A percentile compares a stretch with the other conserved stretches of the same genome.
Evolutionary conservation across 306 rosid species (phyloP).

Genomic region (Quercus variabilis): DNA sequence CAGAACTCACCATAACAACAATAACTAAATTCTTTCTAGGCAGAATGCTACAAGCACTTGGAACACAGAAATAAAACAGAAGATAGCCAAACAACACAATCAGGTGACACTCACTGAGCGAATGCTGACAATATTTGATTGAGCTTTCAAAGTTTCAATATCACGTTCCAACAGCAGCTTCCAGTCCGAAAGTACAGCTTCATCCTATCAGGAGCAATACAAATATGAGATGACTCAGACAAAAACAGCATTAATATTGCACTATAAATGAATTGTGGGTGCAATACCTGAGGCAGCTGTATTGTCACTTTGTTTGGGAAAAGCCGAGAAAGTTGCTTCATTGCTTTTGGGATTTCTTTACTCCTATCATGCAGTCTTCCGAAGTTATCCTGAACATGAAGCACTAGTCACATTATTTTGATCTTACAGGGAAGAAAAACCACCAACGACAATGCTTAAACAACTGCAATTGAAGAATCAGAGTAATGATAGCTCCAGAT

Average conservation of each 20-base stretch:
- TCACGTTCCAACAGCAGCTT: conserved; percentile 85
- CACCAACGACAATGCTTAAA: not conserved
- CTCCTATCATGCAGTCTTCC: conserved; percentile 76
- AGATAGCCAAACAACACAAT: conserved; percentile 7
- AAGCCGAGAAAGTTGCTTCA: conserved; percentile 74
- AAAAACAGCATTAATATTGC: conserved; percentile 14
- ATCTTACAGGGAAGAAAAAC: conserved; percentile 17
- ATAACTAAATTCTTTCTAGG: not conserved
- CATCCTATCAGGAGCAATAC: conserved; percentile 49
- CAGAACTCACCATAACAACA: not conserved
- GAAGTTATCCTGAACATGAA: conserved; percentile 63
- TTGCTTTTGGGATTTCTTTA: conserved; percentile 80
- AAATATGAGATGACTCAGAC: conserved; percentile 1
- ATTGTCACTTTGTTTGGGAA: conserved; percentile 86
- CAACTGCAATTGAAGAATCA: not conserved
- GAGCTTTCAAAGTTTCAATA: conserved; percentile 78
- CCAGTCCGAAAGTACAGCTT: conserved; percentile 76
- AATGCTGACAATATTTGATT: conserved; percentile 66
- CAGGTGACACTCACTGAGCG: conserved; percentile 54
- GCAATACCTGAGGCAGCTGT: conserved; percentile 81
- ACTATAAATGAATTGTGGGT: conserved; percentile 3
- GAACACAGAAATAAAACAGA: not conserved
- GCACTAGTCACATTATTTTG: conserved; percentile 6
- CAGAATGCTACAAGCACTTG: not conserved
- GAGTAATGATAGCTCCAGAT: not conserved